A percentile compares a stretch with the other conserved stretches of the same genome.
Evolutionary conservation across 108 stramenopile species (phyloP).

Genomic region (Fragilariopsis cylindrus): DNA sequence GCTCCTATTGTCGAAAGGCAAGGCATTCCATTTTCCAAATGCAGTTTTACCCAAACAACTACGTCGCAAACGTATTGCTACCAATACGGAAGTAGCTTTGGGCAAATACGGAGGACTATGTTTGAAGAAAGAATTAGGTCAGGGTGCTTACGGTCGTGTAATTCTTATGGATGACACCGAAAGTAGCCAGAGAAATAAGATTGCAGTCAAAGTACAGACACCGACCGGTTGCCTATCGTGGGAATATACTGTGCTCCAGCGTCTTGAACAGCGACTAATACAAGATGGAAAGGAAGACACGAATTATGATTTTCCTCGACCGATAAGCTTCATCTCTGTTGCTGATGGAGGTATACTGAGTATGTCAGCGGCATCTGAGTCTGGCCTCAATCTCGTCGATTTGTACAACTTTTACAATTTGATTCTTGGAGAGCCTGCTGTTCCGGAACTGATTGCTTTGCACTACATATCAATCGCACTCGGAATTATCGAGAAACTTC

Average conservation of each 20-base stretch:
- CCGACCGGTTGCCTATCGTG: constrained; percentile 70
- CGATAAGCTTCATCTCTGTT: constrained; percentile 57
- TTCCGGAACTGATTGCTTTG: constrained; percentile 72
- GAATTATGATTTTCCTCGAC: constrained; percentile 55
- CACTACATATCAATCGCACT: constrained; percentile 78
- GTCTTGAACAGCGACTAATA: constrained; percentile 45
- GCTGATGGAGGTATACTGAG: constrained; percentile 69
- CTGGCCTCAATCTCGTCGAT: constrained; percentile 76
- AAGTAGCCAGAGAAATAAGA: neutral
- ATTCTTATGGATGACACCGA: constrained; percentile 35
- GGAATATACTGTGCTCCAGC: constrained; percentile 59
- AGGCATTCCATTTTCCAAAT: constrained; percentile 30
- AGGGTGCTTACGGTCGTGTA: constrained; percentile 76
- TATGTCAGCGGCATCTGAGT: constrained; percentile 75
- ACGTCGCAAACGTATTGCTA: constrained; percentile 24
- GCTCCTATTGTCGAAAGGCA: constrained; percentile 19
- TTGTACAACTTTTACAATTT: constrained; percentile 70
- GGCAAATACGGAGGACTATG: constrained; percentile 40
- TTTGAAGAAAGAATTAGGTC: constrained; percentile 63
- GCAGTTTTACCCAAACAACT: constrained; percentile 27
- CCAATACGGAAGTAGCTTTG: constrained; percentile 47
- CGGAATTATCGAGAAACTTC: constrained; percentile 62
- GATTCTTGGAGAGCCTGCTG: constrained; percentile 38
- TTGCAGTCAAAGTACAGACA: constrained; percentile 79
- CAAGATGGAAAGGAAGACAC: constrained; percentile 6